Conservation (phyloP, 2,329 filamentous ascomycete species). For the Intubia oerlemansii region DNA sequence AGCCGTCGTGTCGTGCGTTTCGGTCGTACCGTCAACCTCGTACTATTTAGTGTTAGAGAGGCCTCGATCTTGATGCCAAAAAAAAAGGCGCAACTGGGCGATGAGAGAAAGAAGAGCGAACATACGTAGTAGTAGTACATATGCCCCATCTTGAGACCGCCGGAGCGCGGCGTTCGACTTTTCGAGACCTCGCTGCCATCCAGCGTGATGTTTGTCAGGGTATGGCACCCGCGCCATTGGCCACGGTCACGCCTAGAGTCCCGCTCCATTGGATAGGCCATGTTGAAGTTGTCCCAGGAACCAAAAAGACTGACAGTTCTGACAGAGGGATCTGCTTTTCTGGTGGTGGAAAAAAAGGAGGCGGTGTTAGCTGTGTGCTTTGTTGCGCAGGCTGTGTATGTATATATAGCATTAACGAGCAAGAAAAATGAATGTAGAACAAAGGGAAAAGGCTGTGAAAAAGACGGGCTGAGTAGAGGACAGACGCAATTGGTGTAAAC, state of each 20-base stretch:
- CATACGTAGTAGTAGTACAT: slow-evolving; percentile 93
- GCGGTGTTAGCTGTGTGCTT: no score
- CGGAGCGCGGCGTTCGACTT: no score
- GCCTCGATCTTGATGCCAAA: not conserved
- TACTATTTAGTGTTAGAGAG: slow-evolving; percentile 36
- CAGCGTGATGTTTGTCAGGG: slow-evolving; percentile 67
- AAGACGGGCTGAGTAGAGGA: no score
- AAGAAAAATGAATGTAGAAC: not conserved
- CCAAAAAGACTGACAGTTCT: slow-evolving; percentile 62
- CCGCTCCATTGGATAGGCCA: slow-evolving; percentile 58
- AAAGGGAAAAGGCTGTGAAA: not conserved
- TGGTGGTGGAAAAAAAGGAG: slow-evolving; percentile 12
- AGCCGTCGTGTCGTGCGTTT: slow-evolving; percentile 51
- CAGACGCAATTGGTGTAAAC: no score
- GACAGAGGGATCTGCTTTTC: slow-evolving; percentile 37
- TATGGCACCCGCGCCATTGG: slow-evolving; percentile 75
- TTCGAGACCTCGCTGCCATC: slow-evolving; percentile 58
- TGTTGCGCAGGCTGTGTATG: no score
- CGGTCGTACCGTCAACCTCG: slow-evolving; percentile 55
- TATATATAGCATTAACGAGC: no score
- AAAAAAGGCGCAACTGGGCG: slow-evolving; percentile 1
- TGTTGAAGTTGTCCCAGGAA: slow-evolving; percentile 88
- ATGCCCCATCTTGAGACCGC: slow-evolving; percentile 76
- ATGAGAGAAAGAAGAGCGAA: slow-evolving; percentile 8
- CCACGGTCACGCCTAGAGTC: slow-evolving; percentile 53